Base-by-base conservation (phyloP, 495 filamentous ascomycete genomes). In the Penicillium parvum region DNA sequence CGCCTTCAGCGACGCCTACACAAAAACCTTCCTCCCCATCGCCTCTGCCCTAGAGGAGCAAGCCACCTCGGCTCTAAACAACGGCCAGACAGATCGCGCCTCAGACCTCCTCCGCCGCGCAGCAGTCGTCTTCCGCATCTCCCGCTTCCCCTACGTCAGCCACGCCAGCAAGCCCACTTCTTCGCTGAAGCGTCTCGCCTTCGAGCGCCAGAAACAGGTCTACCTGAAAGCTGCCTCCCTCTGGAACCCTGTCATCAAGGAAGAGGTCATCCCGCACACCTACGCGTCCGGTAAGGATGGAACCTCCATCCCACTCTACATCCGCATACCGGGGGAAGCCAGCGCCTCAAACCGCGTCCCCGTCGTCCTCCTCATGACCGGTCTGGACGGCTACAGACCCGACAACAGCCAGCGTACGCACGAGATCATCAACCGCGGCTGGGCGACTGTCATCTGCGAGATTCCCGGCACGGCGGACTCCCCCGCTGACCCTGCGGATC, bases 381-480 rank as follows among this genome's bases (percentile, higher is more conserved):
- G 86, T 0, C 69, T 91, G 10, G 86, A 91, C 50, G 86, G 86
- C 7, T 88, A 91, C 54, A 65, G 86, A 10, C 83, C 85, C 0
- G 86, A 91, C 53, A 86, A 89, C 57, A 84, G 81, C n/a, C 71
- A 76, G 27, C 79, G 85, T 25, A 79, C 74, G 40, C 73, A 85
- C 25, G 81, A 85, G 61, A 86, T 82, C 49, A 54, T 79, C 8
- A 60, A 66, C 38, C 78, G 75, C 45, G 79, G 75, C 15, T 84
- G 74, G 79, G 82, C 60, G 17, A 66, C 59, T 1, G 69, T 88
- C 3, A 68, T 86, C 19, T 73, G 78, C 17, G 86, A 91, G 64
- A 86, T 91, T 43, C 86, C 86, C 0, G 86, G 86, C 0, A 91
- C 86, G 1, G 86, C 83, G 2, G 86, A 91, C 57, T 86, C 76